A percentile compares a stretch with the other conserved stretches of the same genome.
Evolutionary conservation across 306 rosid genomes (phyloP).

Genomic region (Vigna angularis): DNA sequence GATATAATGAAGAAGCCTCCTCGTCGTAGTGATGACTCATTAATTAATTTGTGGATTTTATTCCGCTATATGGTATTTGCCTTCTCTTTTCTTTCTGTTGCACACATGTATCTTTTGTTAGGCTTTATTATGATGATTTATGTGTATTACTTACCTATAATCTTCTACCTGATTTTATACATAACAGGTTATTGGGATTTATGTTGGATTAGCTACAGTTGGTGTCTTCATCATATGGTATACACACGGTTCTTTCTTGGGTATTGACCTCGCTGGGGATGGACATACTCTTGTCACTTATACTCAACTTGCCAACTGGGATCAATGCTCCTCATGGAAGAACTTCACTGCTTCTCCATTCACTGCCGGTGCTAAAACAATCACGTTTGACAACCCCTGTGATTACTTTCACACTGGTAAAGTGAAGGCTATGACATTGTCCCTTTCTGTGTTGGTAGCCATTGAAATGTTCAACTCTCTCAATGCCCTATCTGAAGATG

Average conservation of each 20-base stretch:
- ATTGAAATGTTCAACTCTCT: slow-evolving; percentile 98
- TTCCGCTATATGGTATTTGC: slow-evolving; percentile 85
- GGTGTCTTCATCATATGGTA: slow-evolving; percentile 92
- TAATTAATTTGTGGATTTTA: slow-evolving; percentile 86
- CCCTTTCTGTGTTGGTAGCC: slow-evolving; percentile 93
- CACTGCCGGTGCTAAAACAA: slow-evolving; percentile 69
- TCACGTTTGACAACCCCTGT: slow-evolving; percentile 71
- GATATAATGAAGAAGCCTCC: slow-evolving; percentile 96
- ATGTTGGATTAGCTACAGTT: slow-evolving; percentile 90
- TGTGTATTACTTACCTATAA: not conserved
- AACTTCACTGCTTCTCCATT: slow-evolving; percentile 85
- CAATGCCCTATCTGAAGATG: slow-evolving; percentile 86
- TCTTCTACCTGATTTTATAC: slow-evolving; percentile 28
- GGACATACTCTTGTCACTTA: slow-evolving; percentile 89
- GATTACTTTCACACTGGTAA: slow-evolving; percentile 83
- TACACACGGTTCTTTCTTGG: slow-evolving; percentile 80
- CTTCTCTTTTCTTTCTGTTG: not conserved
- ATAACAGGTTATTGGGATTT: slow-evolving; percentile 81
- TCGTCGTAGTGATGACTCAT: slow-evolving; percentile 77
- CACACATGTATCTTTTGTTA: not conserved
- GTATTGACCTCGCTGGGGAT: slow-evolving; percentile 85
- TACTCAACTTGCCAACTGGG: slow-evolving; percentile 93
- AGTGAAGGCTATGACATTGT: slow-evolving; percentile 86
- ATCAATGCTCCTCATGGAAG: slow-evolving; percentile 75
- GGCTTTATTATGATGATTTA: slow-evolving; percentile 6